Evolutionary conservation across 2,329 filamentous ascomycete genomes (phyloP), one percentile per base, ranked within the genome.

Genomic region (Penicillium verrucosum): DNA sequence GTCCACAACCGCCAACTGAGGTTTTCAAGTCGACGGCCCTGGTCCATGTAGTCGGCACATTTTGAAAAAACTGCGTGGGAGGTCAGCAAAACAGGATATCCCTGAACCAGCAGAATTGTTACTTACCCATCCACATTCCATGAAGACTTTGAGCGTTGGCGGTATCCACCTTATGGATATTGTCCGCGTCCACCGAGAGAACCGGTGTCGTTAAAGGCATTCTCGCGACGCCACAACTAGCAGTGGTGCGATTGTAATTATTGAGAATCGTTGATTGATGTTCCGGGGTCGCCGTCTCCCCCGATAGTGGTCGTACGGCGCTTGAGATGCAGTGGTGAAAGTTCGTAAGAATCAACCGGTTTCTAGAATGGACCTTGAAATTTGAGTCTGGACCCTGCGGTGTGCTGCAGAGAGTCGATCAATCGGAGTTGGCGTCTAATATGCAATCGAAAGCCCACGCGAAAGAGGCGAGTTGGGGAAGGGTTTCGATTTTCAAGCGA

Each of bases 1-100:
- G 91, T 95, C 93, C 92, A 97, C 60, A 97, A 79, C 68, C 94
- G 83, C 94, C 94, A 97, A 73, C 89, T 95, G 61, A 99, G 81
- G 78, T 99, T 97, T 75, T 97, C 94, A 72, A 97, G 81, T 70
- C 94, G 84, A 71, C 90, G 87, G 56, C 94, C 94, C 76, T 97
- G 89, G 73, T 96, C 90, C 73, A 97, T 88, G 51, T 92, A 94
- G 70, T 94, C 90, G 71, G 92, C 91, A 76, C 93, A 96, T 77
- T 92, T 90, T 50, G 92, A 93, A 73, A 97, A 97, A 59, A 97
- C 92, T 94, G 71, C 41, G 10, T 6, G 25, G 38, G 23, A 21
- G 14, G 25, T 55, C 18, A 55, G 52, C 52, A 51, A 34, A 30
- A 34, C 16, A 10, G 29, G 18, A 42, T 34, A 37, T 30, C 14